Evolutionary conservation across 2,329 filamentous ascomycete genomes (phyloP).

Genomic region (Chalaropsis thielavioides): DNA sequence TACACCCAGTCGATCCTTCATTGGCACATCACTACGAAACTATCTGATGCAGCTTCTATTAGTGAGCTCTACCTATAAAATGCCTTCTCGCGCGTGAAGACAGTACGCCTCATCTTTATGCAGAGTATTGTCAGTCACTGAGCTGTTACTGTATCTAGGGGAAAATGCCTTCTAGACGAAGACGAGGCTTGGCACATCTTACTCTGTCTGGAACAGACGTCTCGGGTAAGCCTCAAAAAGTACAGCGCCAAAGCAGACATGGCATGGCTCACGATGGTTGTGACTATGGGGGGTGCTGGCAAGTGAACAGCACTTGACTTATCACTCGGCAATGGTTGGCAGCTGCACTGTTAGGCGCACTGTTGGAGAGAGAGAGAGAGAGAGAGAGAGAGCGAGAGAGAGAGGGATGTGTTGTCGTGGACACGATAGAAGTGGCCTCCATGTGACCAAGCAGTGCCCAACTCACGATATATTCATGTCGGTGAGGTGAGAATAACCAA

Average conservation of each 20-base stretch:
- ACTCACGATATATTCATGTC: neutral
- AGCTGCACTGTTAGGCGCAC: neutral
- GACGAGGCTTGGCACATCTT: slow-evolving; percentile 1
- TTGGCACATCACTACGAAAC: neutral
- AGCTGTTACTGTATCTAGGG: neutral
- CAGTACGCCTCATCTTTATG: slow-evolving; percentile 1
- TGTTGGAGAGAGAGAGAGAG: neutral
- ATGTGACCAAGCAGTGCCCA: neutral
- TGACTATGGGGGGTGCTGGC: neutral
- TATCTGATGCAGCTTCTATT: neutral
- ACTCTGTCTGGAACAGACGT: neutral
- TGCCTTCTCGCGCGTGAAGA: neutral
- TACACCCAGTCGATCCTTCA: neutral
- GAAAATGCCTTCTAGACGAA: neutral
- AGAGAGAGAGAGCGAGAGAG: neutral
- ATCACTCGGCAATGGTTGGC: neutral
- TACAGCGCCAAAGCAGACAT: neutral
- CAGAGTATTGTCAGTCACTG: neutral
- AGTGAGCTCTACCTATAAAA: neutral
- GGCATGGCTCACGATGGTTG: neutral
- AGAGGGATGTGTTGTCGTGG: neutral
- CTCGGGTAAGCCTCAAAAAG: neutral
- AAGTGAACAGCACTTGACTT: neutral
- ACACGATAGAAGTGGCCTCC: neutral
- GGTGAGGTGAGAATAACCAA: neutral